Evolutionary conservation across 331 rosid species (phyloP), one percentile per base, ranked within the genome.

Genomic region (Telfairia occidentalis): DNA sequence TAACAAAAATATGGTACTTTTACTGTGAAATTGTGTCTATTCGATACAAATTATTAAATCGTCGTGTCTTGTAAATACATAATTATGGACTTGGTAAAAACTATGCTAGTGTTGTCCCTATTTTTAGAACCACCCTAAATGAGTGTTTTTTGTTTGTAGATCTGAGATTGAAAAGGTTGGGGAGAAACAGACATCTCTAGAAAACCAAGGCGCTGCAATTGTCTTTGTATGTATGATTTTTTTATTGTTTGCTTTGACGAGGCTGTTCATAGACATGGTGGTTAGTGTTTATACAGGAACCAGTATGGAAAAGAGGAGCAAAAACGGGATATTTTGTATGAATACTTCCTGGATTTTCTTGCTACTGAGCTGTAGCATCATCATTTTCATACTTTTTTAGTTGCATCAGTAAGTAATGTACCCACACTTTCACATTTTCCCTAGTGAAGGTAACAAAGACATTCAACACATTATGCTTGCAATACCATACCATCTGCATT

Each of bases 261-360:
- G 85, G 88, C 53, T 93, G n/a, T 85, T 79, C 55, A 45, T 86
- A 67, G 83, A 82, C 73, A 13, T 84, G 76, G 81, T 83, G 61
- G 81, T 38, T 76, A 82, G 89, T 82, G 83, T 88, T 79, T 85
- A 24, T 81, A 83, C 70, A 78, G 78, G 60, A 49, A 73, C 58
- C 49, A 80, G 87, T 82, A 81, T 66, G 76, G 71, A 82, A 75
- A 82, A 75, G 78, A 83, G 81, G 67, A 73, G 37, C 61, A 16
- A 77, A 49, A 74, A 91, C 79, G 37, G 89, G 88, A 88, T 88
- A 73, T 91, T 91, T 89, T 75, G 60, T 52, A 76, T 26, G 78
- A 81, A 77, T 67, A 74, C 87, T 82, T 86, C 95, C 88, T 89
- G 98, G 98, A 65, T 83, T 77, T 77, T 88, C 77, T 84, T 91